A percentile compares a stretch with the other conserved stretches of the same genome.
Conservation (phyloP, 2,329 filamentous ascomycete species). For the Microsporum ferrugineum region DNA sequence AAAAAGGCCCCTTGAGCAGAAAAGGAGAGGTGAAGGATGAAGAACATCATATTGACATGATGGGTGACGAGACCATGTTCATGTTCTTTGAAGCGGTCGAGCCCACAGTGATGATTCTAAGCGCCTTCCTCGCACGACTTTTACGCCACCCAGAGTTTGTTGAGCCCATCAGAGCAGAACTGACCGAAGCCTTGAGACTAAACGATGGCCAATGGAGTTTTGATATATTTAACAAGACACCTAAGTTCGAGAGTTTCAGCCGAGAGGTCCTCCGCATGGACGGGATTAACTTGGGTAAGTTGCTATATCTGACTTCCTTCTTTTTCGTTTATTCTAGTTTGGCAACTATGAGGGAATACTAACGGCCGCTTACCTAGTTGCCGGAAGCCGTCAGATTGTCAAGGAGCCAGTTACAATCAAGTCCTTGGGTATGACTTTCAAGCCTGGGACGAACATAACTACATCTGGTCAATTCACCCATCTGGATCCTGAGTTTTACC, state of each 20-base stretch:
- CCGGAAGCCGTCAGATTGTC: not conserved
- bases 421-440: not conserved
- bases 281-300: not conserved
- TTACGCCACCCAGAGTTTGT: not conserved
- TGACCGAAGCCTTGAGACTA: not conserved
- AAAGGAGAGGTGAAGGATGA: not conserved
- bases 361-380: not conserved
- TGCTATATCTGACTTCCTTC: not conserved
- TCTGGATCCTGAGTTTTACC: not conserved
- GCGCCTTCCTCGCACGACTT: not conserved
- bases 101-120: not conserved
- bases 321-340: not conserved
- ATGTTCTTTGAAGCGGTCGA: slow-evolving; percentile 1
- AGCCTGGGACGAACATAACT: not conserved
- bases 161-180: not conserved
- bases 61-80: slow-evolving; percentile 4
- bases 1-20: not conserved
- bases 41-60: not conserved
- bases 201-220: slow-evolving; percentile 2
- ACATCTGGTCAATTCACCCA: not conserved
- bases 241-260: not conserved
- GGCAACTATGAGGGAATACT: not conserved
- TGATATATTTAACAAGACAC: not conserved
- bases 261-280: not conserved
- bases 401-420: not conserved